phyloP scores from a whole-genome alignment of 2,329 filamentous ascomycete genomes.

The Lachnellula arida region DNA sequence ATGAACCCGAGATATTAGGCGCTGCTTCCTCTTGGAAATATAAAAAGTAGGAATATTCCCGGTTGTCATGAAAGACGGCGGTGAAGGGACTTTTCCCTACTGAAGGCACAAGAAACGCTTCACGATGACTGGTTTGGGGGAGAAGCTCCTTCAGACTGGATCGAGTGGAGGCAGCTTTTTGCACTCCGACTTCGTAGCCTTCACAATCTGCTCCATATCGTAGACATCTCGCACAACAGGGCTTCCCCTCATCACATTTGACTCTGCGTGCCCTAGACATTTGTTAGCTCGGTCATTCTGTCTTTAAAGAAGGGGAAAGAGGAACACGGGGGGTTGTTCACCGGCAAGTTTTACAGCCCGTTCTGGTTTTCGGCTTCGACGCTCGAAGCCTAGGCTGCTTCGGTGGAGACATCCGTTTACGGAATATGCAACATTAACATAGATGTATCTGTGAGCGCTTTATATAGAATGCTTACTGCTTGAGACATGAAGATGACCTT shows the following conservation, averaged over 20 bases:
- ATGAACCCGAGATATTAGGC: slow-evolving; percentile 14
- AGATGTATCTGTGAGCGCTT: too few species aligned
- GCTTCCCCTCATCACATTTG: slow-evolving; percentile 16
- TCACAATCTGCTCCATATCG: slow-evolving; percentile 14
- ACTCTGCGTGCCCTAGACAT: slow-evolving; percentile 9
- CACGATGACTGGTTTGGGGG: neutral
- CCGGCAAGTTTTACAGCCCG: slow-evolving; percentile 14
- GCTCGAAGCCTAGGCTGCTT: neutral
- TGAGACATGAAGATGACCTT: too few species aligned
- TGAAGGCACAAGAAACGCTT: neutral
- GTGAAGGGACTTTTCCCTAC: neutral
- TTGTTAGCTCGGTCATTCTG: neutral
- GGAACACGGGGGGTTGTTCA: neutral
- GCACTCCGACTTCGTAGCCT: slow-evolving; percentile 6
- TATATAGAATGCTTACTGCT: too few species aligned
- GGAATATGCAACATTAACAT: too few species aligned
- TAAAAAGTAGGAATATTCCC: slow-evolving; percentile 20
- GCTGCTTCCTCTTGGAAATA: slow-evolving; percentile 18
- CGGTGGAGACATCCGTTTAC: neutral
- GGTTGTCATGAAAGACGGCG: slow-evolving; percentile 12
- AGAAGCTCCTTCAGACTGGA: neutral
- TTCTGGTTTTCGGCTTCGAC: slow-evolving; percentile 6
- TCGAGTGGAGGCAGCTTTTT: neutral
- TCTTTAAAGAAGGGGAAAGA: too few species aligned
- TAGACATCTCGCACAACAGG: slow-evolving; percentile 9